Evolutionary conservation across 2,329 filamentous ascomycete species (phyloP).

Genomic region (Fusarium sp.): DNA sequence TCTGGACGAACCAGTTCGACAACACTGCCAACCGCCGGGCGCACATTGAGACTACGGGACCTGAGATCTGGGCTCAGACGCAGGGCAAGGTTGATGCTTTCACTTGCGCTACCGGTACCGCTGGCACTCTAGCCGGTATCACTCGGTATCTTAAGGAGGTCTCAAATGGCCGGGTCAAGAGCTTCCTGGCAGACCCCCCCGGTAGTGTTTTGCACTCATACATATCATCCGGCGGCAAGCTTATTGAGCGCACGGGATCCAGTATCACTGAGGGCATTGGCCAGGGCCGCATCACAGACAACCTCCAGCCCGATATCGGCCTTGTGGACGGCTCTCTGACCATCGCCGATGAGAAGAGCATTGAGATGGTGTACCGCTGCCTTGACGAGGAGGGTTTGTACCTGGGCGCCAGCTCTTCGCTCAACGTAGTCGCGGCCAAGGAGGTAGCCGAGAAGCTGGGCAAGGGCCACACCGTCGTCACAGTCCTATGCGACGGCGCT

Average conservation of each 20-base stretch:
- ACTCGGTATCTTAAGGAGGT: constrained; percentile 89
- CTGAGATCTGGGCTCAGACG: constrained; percentile 97
- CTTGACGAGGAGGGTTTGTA: constrained; percentile 96
- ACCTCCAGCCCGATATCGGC: constrained; percentile 83
- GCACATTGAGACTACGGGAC: constrained; percentile 95
- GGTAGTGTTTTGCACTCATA: constrained; percentile 94
- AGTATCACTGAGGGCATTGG: constrained; percentile 98
- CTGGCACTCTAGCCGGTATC: constrained; percentile 85
- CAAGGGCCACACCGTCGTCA: constrained; percentile 88
- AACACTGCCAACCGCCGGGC: constrained; percentile 93
- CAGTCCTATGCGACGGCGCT: constrained; percentile 93
- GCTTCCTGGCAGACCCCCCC: constrained; percentile 91
- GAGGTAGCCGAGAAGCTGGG: constrained; percentile 92
- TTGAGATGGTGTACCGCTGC: constrained; percentile 97
- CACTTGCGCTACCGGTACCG: constrained; percentile 93
- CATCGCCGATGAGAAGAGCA: constrained; percentile 91
- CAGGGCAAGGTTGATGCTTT: constrained; percentile 87
- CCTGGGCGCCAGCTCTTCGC: constrained; percentile 87
- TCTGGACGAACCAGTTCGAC: constrained; percentile 99
- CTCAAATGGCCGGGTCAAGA: constrained; percentile 79
- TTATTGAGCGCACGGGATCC: constrained; percentile 80
- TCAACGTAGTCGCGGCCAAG: constrained; percentile 95
- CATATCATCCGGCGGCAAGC: constrained; percentile 81
- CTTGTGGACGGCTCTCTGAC: constrained; percentile 83
- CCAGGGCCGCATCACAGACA: constrained; percentile 95